Evolutionary conservation across 495 filamentous ascomycete species (phyloP).

Genomic region (Talaromyces proteolyticus): DNA sequence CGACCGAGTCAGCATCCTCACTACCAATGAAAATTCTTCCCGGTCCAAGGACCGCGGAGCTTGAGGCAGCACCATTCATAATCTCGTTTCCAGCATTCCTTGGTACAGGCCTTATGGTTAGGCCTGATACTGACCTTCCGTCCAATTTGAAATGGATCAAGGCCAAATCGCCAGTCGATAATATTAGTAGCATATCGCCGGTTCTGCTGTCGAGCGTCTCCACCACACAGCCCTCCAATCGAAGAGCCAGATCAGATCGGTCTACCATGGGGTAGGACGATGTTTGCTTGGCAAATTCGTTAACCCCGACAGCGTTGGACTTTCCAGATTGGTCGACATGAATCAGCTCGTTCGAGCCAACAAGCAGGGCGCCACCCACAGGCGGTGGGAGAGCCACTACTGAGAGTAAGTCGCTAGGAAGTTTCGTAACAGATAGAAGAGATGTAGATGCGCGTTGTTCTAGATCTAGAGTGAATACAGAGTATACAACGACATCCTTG

Average conservation of each 20-base stretch:
- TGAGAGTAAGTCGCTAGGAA: slow-evolving; percentile 86
- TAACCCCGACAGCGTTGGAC: slow-evolving; percentile 89
- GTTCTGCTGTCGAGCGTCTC: slow-evolving; percentile 67
- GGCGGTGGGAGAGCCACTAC: slow-evolving; percentile 80
- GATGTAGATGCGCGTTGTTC: slow-evolving; percentile 92
- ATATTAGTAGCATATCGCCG: slow-evolving; percentile 78
- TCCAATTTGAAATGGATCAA: slow-evolving; percentile 81
- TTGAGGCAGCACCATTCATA: slow-evolving; percentile 60
- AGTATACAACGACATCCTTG: slow-evolving; percentile 80
- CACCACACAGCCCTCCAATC: slow-evolving; percentile 75
- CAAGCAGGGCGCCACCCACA: slow-evolving; percentile 79
- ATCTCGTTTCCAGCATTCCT: slow-evolving; percentile 53
- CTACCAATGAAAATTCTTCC: slow-evolving; percentile 81
- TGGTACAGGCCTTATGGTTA: slow-evolving; percentile 59
- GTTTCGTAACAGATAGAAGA: slow-evolving; percentile 72
- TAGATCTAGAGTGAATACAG: slow-evolving; percentile 91
- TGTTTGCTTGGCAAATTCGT: slow-evolving; percentile 71
- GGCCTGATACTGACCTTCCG: slow-evolving; percentile 86
- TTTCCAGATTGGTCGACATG: slow-evolving; percentile 96
- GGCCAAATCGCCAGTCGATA: slow-evolving; percentile 68
- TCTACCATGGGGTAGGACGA: slow-evolving; percentile 80
- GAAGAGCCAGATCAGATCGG: slow-evolving; percentile 74
- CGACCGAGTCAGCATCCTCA: slow-evolving; percentile 73
- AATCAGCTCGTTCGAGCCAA: slow-evolving; percentile 86
- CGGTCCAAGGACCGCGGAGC: slow-evolving; percentile 58